A percentile compares a stretch with the other conserved stretches of the same genome.
Evolutionary conservation across 2,329 filamentous ascomycete genomes (phyloP).

Genomic region (Alternaria hordeiaustralica): DNA sequence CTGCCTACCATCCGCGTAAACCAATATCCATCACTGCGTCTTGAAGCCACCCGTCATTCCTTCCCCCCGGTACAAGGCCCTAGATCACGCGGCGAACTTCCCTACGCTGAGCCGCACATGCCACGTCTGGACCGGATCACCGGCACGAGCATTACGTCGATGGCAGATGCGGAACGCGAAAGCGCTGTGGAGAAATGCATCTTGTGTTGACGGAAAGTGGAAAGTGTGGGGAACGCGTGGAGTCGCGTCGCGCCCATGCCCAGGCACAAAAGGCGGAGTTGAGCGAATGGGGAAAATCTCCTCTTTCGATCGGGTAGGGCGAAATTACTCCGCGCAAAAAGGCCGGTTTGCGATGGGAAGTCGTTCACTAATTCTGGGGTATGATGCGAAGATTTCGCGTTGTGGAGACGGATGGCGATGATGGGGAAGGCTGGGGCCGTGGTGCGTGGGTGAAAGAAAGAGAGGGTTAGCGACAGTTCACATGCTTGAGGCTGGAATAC

Average conservation of each 20-base stretch:
- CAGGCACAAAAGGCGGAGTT: not conserved
- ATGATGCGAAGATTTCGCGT: not conserved
- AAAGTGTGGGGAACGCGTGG: slow-evolving; percentile 24
- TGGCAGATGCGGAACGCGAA: not conserved
- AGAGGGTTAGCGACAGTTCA: not conserved
- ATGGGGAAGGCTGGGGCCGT: not conserved
- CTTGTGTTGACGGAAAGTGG: slow-evolving; percentile 18
- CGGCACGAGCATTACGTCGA: not conserved
- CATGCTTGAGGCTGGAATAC: not conserved
- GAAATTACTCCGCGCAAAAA: slow-evolving; percentile 1
- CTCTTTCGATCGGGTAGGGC: slow-evolving; percentile 11
- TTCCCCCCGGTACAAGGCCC: not conserved
- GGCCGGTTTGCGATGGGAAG: not conserved
- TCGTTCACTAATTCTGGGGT: not conserved
- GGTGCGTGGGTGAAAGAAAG: not conserved
- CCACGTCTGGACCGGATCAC: not conserved
- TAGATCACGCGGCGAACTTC: not conserved
- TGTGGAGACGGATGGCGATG: not conserved
- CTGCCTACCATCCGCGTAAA: not conserved
- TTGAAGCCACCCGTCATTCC: not conserved
- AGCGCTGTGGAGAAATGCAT: slow-evolving; percentile 19
- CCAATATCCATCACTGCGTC: not conserved
- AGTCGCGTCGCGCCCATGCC: not conserved
- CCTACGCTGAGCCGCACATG: not conserved
- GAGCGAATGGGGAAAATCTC: slow-evolving; percentile 31